Percentiles rank a stretch among this genome's conserved stretches.
phyloP scores from a whole-genome alignment of 768 basidiomycete species.

The Podaxis sp. region DNA sequence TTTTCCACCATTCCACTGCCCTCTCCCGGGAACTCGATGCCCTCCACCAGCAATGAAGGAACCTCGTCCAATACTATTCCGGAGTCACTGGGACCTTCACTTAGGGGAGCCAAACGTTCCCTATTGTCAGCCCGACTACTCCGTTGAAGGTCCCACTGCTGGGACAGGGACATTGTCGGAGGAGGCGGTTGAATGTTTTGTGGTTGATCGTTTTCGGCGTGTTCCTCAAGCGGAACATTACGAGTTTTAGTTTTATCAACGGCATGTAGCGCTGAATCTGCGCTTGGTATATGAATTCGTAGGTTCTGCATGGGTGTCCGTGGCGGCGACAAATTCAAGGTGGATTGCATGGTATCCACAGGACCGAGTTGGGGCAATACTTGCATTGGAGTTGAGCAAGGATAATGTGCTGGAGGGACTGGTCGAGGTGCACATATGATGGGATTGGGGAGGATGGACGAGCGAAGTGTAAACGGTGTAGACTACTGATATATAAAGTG shows the following conservation, averaged over 20 bases:
- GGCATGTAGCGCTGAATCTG: background rate
- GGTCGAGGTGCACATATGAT: too few species aligned
- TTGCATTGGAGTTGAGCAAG: background rate
- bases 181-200: conserved; percentile 18
- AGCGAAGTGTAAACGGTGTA: background rate
- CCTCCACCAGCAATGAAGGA: conserved; percentile 7
- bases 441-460: too few species aligned
- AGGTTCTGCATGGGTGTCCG: background rate
- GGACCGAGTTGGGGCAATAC: background rate
- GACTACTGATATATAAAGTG: background rate
- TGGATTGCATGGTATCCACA: background rate
- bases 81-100: conserved; percentile 17
- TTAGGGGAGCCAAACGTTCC: too few species aligned
- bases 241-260: background rate
- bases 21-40: background rate
- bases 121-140: background rate
- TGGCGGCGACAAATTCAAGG: background rate
- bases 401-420: too few species aligned
- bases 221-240: background rate
- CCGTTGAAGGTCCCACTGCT: background rate
- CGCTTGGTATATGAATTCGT: background rate
- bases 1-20: background rate
- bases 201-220: background rate
- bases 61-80: conserved; percentile 17
- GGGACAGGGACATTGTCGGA: conserved; percentile 16